Conservation (phyloP, 192 early-diverging fungal genomes). For the Irineochytrium annulatum region DNA sequence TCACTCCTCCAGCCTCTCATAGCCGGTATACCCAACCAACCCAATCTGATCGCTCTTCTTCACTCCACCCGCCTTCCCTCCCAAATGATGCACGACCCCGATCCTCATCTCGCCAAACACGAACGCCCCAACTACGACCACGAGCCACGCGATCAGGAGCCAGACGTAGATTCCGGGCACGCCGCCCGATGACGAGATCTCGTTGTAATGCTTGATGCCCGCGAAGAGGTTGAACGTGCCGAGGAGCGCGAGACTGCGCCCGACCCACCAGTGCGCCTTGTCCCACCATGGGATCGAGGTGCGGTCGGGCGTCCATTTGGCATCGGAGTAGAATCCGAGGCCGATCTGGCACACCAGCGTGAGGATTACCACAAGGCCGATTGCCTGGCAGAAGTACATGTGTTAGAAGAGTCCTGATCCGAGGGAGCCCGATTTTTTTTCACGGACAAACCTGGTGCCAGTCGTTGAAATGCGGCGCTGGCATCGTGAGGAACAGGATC, state of each 20-base stretch:
- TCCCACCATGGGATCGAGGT: slow-evolving; percentile 41
- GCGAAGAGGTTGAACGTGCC: slow-evolving; percentile 37
- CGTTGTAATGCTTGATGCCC: slow-evolving; percentile 29
- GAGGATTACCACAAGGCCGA: slow-evolving; percentile 33
- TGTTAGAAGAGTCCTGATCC: not conserved
- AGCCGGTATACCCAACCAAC: no score
- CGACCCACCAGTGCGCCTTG: slow-evolving; percentile 45
- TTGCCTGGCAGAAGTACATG: slow-evolving; percentile 4
- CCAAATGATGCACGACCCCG: no score
- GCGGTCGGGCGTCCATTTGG: slow-evolving; percentile 18
- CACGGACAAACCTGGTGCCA: slow-evolving; percentile 5
- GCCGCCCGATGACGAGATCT: not conserved
- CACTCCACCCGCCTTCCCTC: no score
- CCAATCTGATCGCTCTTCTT: no score
- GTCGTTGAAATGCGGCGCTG: slow-evolving; percentile 23
- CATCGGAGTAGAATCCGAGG: slow-evolving; percentile 35
- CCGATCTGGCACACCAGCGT: slow-evolving; percentile 28
- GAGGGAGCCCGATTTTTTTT: not conserved
- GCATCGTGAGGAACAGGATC: slow-evolving; percentile 11
- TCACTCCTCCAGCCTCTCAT: no score
- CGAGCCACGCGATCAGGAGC: slow-evolving; percentile 2
- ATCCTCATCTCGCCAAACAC: slow-evolving; percentile 1
- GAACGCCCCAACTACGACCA: not conserved
- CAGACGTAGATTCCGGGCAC: no score
- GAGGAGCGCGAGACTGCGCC: slow-evolving; percentile 30